These are phyloP conservation scores for Aristolochia fimbriata DNA, from an alignment of 164 flowering plant genomes.

Conservation along the genomic window DNA sequence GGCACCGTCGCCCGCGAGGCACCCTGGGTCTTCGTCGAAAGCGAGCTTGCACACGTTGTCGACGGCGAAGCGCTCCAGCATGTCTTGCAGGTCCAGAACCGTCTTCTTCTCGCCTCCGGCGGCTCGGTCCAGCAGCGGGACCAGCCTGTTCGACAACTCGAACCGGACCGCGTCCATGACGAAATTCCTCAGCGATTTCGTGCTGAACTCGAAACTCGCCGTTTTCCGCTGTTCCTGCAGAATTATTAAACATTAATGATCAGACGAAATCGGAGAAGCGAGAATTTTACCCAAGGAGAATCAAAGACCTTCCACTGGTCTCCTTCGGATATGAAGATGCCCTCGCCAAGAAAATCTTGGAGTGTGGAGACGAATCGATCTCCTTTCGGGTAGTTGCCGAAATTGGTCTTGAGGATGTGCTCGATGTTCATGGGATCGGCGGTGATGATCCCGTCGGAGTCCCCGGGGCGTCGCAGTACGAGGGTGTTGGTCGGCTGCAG, in stretches of 20 bases:
- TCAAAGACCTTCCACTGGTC: conserved; percentile 27
- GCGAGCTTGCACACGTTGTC: conserved; percentile 55
- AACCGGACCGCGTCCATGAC: conserved; percentile 21
- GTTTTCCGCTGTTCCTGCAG: conserved; percentile 34
- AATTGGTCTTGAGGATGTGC: conserved; percentile 42
- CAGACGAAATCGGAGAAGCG: background rate
- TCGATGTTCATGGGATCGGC: conserved; percentile 40
- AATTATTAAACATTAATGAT: too few species aligned
- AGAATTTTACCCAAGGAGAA: background rate
- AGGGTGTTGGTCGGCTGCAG: conserved; percentile 33
- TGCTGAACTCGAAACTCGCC: conserved; percentile 46
- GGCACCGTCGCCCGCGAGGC: conserved; percentile 19
- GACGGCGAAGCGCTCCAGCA: conserved; percentile 50
- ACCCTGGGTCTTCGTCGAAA: conserved; percentile 37
- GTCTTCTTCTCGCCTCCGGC: conserved; percentile 7
- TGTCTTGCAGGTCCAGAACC: conserved; percentile 40
- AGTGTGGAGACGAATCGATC: conserved; percentile 17
- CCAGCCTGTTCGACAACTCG: conserved; percentile 24
- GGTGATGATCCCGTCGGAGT: conserved; percentile 23
- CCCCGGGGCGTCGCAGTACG: conserved; percentile 36
- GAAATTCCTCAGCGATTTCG: conserved; percentile 30
- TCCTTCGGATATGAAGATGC: conserved; percentile 51
- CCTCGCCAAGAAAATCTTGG: conserved; percentile 42
- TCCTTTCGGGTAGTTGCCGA: conserved; percentile 51
- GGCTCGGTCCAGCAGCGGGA: conserved; percentile 28